Evolutionary conservation across 2,329 filamentous ascomycete genomes (phyloP).

Genomic region (Zasmidium citrigriseum): DNA sequence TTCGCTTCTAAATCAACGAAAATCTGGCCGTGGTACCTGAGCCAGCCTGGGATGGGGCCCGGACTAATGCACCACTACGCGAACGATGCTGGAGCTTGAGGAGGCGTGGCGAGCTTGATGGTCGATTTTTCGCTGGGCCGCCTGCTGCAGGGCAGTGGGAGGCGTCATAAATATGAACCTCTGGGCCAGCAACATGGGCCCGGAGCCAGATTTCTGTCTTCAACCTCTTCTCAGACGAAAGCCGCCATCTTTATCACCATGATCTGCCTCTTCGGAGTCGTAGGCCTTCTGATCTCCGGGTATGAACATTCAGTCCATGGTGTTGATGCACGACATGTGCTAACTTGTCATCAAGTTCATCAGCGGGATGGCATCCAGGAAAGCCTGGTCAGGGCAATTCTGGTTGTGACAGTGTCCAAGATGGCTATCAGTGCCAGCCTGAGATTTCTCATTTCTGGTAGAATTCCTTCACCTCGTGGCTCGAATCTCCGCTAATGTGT

Average conservation of each 20-base stretch:
- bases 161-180: conserved; percentile 7
- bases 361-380: not conserved
- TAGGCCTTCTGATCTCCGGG: conserved; percentile 18
- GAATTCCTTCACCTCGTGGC: not conserved
- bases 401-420: conserved; percentile 29
- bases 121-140: not conserved
- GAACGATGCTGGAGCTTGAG: not conserved
- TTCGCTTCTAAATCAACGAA: not conserved
- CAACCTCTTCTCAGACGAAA: not conserved
- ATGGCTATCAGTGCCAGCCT: conserved; percentile 65
- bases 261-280: conserved; percentile 11
- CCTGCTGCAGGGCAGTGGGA: not conserved
- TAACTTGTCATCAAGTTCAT: conserved; percentile 7
- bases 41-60: not conserved
- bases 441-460: conserved; percentile 67
- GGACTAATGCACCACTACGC: not conserved
- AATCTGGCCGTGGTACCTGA: not conserved
- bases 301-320: not conserved
- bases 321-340: not conserved
- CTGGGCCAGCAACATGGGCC: not conserved
- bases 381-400: not conserved
- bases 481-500: not conserved
- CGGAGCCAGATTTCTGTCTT: not conserved
- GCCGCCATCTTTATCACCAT: conserved; percentile 8
- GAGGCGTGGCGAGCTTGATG: not conserved